These are phyloP conservation scores for Celoporthe dispersa DNA, from an alignment of 2,329 filamentous ascomycete species.

Conservation along the genomic window DNA sequence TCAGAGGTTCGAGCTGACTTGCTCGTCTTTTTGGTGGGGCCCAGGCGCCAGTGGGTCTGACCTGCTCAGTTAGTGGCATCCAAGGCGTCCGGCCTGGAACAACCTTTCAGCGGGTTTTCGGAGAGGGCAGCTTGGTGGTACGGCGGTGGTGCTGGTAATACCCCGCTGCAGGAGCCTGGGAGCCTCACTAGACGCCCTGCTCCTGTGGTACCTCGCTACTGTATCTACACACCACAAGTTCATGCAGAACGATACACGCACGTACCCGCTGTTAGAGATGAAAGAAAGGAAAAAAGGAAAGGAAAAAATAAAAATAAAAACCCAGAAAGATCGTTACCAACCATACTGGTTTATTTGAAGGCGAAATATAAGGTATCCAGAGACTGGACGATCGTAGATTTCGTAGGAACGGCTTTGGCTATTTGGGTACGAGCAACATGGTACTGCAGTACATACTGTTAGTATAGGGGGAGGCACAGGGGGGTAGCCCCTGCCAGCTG, in stretches of 20 bases:
- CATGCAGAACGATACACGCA: background rate
- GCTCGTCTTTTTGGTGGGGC: conserved; percentile 13
- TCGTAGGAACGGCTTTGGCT: background rate
- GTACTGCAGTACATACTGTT: background rate
- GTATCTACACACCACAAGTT: background rate
- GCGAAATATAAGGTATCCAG: too few relatives aligned
- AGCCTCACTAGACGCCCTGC: background rate
- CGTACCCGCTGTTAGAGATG: background rate
- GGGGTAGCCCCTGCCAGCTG: conserved; percentile 3
- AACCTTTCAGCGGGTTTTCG: conserved; percentile 6
- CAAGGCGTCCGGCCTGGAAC: background rate
- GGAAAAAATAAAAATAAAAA: too few relatives aligned
- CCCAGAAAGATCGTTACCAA: too few relatives aligned
- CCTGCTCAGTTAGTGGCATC: background rate
- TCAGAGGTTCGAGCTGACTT: background rate
- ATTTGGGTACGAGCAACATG: background rate
- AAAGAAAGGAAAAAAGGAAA: too few relatives aligned
- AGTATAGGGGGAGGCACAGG: background rate
- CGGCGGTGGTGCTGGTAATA: background rate
- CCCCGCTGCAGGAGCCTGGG: background rate
- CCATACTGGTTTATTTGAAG: too few relatives aligned
- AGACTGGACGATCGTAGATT: background rate
- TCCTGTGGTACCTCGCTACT: background rate
- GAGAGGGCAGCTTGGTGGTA: background rate
- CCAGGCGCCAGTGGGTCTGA: background rate